A percentile compares a stretch with the other conserved stretches of the same genome.
phyloP scores from a whole-genome alignment of 129 eudicot genomes.

The Calendula officinalis region DNA sequence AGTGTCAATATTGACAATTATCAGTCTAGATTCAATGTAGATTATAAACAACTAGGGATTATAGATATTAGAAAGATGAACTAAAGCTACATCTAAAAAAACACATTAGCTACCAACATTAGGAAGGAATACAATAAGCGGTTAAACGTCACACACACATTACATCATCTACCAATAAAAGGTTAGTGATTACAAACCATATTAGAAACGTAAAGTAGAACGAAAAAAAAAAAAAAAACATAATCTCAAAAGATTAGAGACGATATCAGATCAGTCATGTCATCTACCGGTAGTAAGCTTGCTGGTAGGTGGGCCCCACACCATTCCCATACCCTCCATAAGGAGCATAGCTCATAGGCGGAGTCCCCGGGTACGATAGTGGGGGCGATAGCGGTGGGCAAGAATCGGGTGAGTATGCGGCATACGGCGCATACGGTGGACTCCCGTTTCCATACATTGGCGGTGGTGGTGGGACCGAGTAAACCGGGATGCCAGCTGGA shows the following conservation, averaged over 20 bases:
- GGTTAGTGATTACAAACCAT: constrained; percentile 95
- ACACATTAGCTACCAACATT: constrained; percentile 48
- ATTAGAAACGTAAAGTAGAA: neutral
- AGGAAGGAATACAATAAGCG: constrained; percentile 67
- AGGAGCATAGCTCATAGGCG: constrained; percentile 69
- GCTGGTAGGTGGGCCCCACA: constrained; percentile 41
- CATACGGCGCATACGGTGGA: constrained; percentile 47
- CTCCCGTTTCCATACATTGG: constrained; percentile 68
- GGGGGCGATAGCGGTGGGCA: constrained; percentile 43
- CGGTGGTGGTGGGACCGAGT: constrained; percentile 44
- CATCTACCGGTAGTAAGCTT: constrained; percentile 82
- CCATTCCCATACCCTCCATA: constrained; percentile 68
- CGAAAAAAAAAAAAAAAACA: constrained; percentile 23
- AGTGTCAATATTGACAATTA: neutral
- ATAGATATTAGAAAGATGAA: neutral
- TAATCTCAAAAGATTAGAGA: constrained; percentile 32
- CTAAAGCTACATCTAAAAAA: constrained; percentile 4
- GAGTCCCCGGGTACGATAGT: constrained; percentile 67
- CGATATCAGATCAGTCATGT: constrained; percentile 44
- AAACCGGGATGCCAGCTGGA: constrained; percentile 40
- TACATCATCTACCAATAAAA: constrained; percentile 75
- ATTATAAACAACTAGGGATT: no score
- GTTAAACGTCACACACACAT: constrained; percentile 42
- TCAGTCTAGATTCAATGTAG: no score
- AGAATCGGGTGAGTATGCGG: constrained; percentile 66